Conservation (phyloP, 805 yeast genomes). For the Ascoidea rubescens region DNA sequence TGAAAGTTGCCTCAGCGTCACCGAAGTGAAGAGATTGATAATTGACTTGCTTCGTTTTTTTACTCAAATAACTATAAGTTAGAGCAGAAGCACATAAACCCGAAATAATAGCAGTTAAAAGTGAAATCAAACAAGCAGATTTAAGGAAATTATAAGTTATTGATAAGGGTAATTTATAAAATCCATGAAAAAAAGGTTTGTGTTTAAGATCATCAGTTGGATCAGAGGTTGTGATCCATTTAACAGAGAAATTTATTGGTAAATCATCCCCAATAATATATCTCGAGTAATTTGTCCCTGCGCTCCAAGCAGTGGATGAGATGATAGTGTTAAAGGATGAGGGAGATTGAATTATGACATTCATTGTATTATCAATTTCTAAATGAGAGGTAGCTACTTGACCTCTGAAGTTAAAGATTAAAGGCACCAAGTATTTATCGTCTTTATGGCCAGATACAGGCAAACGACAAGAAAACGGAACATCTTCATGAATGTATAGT, state of each 20-base stretch:
- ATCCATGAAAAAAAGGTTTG: background rate
- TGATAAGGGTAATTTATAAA: background rate
- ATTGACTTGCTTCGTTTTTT: background rate
- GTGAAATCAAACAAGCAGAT: background rate
- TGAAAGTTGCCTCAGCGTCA: background rate
- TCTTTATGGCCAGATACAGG: constrained; percentile 33
- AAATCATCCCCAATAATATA: constrained; percentile 53
- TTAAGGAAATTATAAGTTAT: too few species aligned
- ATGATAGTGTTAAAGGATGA: constrained; percentile 27
- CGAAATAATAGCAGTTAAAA: background rate
- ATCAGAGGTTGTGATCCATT: constrained; percentile 27
- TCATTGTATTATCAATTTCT: constrained; percentile 47
- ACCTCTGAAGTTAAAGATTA: constrained; percentile 53
- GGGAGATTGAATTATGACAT: constrained; percentile 26
- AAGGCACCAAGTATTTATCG: constrained; percentile 27
- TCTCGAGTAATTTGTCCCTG: constrained; percentile 47
- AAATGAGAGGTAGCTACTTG: constrained; percentile 52
- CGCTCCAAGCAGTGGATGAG: constrained; percentile 43
- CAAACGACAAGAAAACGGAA: constrained; percentile 56
- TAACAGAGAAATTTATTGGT: constrained; percentile 39
- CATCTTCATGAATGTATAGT: constrained; percentile 64
- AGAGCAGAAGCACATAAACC: background rate
- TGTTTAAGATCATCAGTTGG: background rate
- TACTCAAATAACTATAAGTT: too few species aligned
- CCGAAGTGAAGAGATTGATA: background rate